Evolutionary conservation across 495 filamentous ascomycete species (phyloP).

Genomic region (Arthonia radiata): DNA sequence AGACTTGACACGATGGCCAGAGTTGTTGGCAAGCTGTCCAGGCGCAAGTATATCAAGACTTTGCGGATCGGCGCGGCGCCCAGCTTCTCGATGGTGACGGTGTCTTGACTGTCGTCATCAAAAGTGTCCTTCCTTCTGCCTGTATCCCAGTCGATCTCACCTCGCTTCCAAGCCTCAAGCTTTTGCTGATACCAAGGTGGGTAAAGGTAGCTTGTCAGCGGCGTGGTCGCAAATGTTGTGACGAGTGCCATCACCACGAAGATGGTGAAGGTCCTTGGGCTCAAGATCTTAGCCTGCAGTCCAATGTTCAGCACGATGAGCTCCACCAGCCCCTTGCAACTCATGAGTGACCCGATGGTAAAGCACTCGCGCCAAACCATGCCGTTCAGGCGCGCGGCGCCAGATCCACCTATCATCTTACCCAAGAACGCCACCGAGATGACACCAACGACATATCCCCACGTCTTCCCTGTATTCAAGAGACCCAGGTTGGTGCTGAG

Average conservation of each 20-base stretch:
- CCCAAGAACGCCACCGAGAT: constrained; percentile 61
- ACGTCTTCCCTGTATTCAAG: constrained; percentile 57
- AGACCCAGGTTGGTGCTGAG: constrained; percentile 74
- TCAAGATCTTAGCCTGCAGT: constrained; percentile 72
- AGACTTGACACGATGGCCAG: constrained; percentile 68
- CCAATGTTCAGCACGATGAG: constrained; percentile 94
- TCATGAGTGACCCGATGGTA: constrained; percentile 83
- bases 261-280: constrained; percentile 74
- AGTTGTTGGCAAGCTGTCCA: constrained; percentile 70
- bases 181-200: constrained; percentile 82
- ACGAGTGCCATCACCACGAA: constrained; percentile 96
- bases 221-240: constrained; percentile 80
- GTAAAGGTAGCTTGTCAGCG: constrained; percentile 52
- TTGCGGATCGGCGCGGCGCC: constrained; percentile 16
- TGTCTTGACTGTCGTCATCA: constrained; percentile 18
- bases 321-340: constrained; percentile 90
- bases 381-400: constrained; percentile 53
- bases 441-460: constrained; percentile 80
- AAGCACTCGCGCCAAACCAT: constrained; percentile 85
- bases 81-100: constrained; percentile 22
- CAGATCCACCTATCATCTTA: constrained; percentile 65
- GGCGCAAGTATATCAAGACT: constrained; percentile 46
- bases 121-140: constrained; percentile 27
- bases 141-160: constrained; percentile 78
- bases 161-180: constrained; percentile 66